Evolutionary conservation across 2,329 filamentous ascomycete genomes (phyloP).

Genomic region (Fusarium brachygibbosum): DNA sequence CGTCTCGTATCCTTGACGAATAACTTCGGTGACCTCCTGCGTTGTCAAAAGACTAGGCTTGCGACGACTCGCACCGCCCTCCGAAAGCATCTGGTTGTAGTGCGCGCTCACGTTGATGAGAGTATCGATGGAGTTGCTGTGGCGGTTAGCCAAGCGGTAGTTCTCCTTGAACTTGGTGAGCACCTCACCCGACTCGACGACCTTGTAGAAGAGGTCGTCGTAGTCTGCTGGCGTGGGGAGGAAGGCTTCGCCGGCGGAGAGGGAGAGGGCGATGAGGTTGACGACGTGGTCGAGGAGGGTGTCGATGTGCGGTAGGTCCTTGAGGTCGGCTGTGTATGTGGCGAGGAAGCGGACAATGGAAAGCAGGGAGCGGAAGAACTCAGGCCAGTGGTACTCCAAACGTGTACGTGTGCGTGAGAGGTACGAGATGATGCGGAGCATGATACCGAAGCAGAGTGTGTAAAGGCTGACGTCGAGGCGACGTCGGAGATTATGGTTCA

Average conservation of each 20-base stretch:
- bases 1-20: slow-evolving; percentile 97
- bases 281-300: slow-evolving; percentile 82
- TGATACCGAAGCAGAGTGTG: slow-evolving; percentile 82
- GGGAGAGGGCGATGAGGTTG: slow-evolving; percentile 84
- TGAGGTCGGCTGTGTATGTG: slow-evolving; percentile 85
- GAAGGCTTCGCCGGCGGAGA: slow-evolving; percentile 91
- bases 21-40: slow-evolving; percentile 87
- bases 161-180: slow-evolving; percentile 84
- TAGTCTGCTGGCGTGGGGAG: slow-evolving; percentile 88
- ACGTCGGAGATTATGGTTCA: slow-evolving; percentile 92
- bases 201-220: slow-evolving; percentile 98
- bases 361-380: slow-evolving; percentile 90
- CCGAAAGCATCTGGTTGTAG: slow-evolving; percentile 85
- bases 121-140: slow-evolving; percentile 82
- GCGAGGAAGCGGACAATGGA: slow-evolving; percentile 91
- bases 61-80: slow-evolving; percentile 57
- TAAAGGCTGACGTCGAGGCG: slow-evolving; percentile 89
- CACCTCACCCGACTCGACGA: slow-evolving; percentile 90
- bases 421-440: slow-evolving; percentile 86
- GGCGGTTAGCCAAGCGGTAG: slow-evolving; percentile 72
- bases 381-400: slow-evolving; percentile 91
- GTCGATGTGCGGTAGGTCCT: slow-evolving; percentile 75
- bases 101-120: slow-evolving; percentile 86
- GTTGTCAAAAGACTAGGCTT: slow-evolving; percentile 80
- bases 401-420: slow-evolving; percentile 86